These are phyloP conservation scores for Colletotrichum chrysophilum DNA, from an alignment of 2,329 filamentous ascomycete genomes.

Conservation along the genomic window DNA sequence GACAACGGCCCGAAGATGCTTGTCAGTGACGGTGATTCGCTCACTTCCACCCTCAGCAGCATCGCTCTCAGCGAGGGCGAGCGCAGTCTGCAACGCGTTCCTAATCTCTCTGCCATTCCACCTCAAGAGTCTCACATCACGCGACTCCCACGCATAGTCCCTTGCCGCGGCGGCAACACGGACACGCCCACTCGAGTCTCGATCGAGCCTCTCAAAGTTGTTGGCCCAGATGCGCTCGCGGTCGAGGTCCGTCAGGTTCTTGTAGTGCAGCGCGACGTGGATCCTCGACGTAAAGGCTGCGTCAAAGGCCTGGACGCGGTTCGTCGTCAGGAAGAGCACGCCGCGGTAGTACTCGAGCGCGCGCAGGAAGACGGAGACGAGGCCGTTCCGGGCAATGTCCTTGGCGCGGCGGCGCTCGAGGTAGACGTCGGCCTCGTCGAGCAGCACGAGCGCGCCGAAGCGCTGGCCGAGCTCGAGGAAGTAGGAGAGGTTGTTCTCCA, in stretches of 20 bases:
- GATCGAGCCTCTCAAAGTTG: conserved; percentile 30
- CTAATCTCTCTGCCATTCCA: conserved; percentile 36
- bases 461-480: conserved; percentile 54
- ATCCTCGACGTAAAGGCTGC: conserved; percentile 36
- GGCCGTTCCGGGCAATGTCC: conserved; percentile 51
- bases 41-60: conserved; percentile 21
- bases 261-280: conserved; percentile 34
- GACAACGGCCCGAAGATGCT: conserved; percentile 27
- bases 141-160: conserved; percentile 25
- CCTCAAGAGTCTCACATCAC: conserved; percentile 22
- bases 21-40: conserved; percentile 21
- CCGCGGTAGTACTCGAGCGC: conserved; percentile 57
- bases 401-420: conserved; percentile 53
- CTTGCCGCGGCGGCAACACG: conserved; percentile 24
- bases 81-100: conserved; percentile 38
- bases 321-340: conserved; percentile 56
- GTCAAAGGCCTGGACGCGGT: conserved; percentile 45
- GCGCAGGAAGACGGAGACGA: conserved; percentile 55
- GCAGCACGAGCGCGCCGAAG: conserved; percentile 56
- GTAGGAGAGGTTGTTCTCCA: conserved; percentile 50
- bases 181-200: conserved; percentile 28
- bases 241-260: conserved; percentile 30
- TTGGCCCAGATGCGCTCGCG: conserved; percentile 33
- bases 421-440: conserved; percentile 67
- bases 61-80: conserved; percentile 32